Evolutionary conservation across 495 filamentous ascomycete species (phyloP).

Genomic region (Podospora conica): DNA sequence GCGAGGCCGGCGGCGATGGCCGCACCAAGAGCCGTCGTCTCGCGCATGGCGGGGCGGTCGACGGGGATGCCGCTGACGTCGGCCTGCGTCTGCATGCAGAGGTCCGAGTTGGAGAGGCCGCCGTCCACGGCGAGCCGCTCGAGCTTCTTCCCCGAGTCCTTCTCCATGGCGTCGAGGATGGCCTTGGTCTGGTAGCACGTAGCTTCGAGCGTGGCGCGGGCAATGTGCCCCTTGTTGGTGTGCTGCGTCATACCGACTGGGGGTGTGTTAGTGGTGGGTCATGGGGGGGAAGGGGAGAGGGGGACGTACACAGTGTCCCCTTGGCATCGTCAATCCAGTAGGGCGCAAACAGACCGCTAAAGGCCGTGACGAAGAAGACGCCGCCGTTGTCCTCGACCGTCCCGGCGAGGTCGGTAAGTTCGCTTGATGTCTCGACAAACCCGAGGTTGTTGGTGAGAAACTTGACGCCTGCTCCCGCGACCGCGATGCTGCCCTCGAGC

Average conservation of each 20-base stretch:
- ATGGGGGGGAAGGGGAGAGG: neutral
- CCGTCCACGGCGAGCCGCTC: slow-evolving; percentile 81
- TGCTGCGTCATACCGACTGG: slow-evolving; percentile 84
- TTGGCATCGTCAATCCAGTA: slow-evolving; percentile 98
- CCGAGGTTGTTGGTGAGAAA: slow-evolving; percentile 88
- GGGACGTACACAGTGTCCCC: slow-evolving; percentile 71
- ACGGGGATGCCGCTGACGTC: slow-evolving; percentile 85
- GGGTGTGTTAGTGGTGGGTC: slow-evolving; percentile 12
- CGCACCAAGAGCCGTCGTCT: slow-evolving; percentile 90
- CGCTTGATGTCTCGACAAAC: slow-evolving; percentile 68
- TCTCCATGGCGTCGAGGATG: slow-evolving; percentile 91
- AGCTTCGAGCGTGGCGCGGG: slow-evolving; percentile 88
- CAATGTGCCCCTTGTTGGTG: slow-evolving; percentile 85
- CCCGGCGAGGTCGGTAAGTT: slow-evolving; percentile 76
- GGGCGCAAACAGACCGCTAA: slow-evolving; percentile 93
- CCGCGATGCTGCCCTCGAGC: slow-evolving; percentile 86
- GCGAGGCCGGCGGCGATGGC: slow-evolving; percentile 92
- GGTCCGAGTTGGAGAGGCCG: slow-evolving; percentile 87
- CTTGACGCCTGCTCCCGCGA: slow-evolving; percentile 83
- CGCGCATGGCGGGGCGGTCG: slow-evolving; percentile 83
- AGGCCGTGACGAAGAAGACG: slow-evolving; percentile 91
- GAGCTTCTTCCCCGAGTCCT: slow-evolving; percentile 75
- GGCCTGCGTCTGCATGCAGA: slow-evolving; percentile 96
- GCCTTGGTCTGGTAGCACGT: slow-evolving; percentile 94
- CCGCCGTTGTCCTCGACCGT: slow-evolving; percentile 86